phyloP scores from a whole-genome alignment of 805 yeast species.

The Ogataea neopini region DNA sequence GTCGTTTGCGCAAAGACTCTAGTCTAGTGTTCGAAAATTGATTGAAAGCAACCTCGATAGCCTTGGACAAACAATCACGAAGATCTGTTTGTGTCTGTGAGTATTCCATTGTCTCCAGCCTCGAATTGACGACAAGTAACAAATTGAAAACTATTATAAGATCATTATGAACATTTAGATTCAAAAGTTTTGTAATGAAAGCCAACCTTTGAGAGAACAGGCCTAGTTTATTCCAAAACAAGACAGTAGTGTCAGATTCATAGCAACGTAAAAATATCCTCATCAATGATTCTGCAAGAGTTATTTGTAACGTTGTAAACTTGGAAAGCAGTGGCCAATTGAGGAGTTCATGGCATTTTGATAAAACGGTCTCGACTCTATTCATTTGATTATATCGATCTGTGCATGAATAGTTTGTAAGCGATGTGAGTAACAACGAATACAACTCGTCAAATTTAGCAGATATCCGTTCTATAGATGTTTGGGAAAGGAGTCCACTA shows the following conservation, averaged over 20 bases:
- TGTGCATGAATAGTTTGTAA: slow-evolving; percentile 20
- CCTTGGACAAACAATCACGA: not conserved
- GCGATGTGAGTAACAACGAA: slow-evolving; percentile 27
- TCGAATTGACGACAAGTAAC: slow-evolving; percentile 16
- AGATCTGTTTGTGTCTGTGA: not conserved
- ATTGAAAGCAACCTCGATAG: slow-evolving; percentile 17
- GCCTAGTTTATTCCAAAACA: slow-evolving; percentile 28
- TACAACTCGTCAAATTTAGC: slow-evolving; percentile 31
- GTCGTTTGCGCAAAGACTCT: slow-evolving; percentile 16
- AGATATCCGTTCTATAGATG: slow-evolving; percentile 18
- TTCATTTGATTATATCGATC: slow-evolving; percentile 19
- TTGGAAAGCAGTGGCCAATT: slow-evolving; percentile 31
- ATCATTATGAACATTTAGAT: slow-evolving; percentile 19
- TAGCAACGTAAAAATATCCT: slow-evolving; percentile 22
- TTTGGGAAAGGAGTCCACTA: slow-evolving; percentile 18
- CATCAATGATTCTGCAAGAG: slow-evolving; percentile 30
- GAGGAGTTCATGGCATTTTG: slow-evolving; percentile 29
- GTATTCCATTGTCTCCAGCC: not conserved
- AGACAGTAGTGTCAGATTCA: slow-evolving; percentile 18
- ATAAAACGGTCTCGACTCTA: slow-evolving; percentile 20
- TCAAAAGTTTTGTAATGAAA: slow-evolving; percentile 9
- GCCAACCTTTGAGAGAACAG: slow-evolving; percentile 14
- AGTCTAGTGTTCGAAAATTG: slow-evolving; percentile 14
- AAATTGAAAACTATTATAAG: slow-evolving; percentile 24
- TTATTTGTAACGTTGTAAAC: slow-evolving; percentile 29